Percentiles rank a stretch among this genome's conserved stretches.
Conservation (phyloP, 1,284 basidiomycete genomes). For the Anthracocystis panici-leucophaei region DNA sequence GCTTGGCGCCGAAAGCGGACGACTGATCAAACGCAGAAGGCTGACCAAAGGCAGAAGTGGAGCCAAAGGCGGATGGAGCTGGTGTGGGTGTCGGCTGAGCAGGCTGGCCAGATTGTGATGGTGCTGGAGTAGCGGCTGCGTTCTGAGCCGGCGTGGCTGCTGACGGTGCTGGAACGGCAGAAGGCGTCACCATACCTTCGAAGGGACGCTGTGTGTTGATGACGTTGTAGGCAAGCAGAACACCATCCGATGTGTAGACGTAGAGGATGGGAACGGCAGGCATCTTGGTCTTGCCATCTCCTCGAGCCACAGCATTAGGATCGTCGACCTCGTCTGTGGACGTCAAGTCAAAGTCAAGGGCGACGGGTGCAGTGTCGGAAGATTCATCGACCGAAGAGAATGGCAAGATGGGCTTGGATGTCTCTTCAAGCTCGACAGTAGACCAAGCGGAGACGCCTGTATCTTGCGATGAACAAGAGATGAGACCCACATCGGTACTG, state of each 20-base stretch:
- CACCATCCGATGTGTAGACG: conserved; percentile 83
- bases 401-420: conserved; percentile 77
- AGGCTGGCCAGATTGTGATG: conserved; percentile 17
- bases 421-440: conserved; percentile 81
- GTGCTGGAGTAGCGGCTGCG: conserved; percentile 9
- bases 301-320: conserved; percentile 73
- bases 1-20: conserved; percentile 32
- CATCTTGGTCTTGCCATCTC: conserved; percentile 71
- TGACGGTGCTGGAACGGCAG: conserved; percentile 12
- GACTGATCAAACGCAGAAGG: conserved; percentile 34
- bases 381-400: conserved; percentile 75
- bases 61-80: conserved; percentile 24
- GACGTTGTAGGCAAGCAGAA: conserved; percentile 80
- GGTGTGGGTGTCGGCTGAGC: background rate
- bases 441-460: conserved; percentile 75
- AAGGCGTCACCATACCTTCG: conserved; percentile 68
- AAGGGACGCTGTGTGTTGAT: conserved; percentile 74
- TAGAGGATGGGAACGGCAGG: conserved; percentile 77
- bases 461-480: conserved; percentile 72
- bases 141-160: conserved; percentile 13
- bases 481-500: conserved; percentile 80
- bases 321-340: conserved; percentile 73
- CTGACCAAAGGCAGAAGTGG: conserved; percentile 41
- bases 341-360: conserved; percentile 79
- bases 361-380: conserved; percentile 80